These are phyloP conservation scores for Luzula sylvatica DNA, from an alignment of 176 grass and related monocot species.

Conservation along the genomic window DNA sequence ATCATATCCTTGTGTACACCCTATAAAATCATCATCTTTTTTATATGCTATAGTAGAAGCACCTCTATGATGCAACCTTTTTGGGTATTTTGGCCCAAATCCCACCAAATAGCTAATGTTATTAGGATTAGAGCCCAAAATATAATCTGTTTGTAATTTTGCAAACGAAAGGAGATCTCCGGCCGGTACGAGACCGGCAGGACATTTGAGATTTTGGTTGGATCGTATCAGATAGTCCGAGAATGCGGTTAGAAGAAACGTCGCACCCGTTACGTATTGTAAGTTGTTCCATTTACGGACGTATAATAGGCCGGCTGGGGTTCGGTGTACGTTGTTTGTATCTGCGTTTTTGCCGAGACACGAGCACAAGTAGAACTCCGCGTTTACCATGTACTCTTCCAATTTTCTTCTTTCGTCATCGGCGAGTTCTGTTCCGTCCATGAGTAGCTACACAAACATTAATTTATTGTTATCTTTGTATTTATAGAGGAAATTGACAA, in stretches of 20 bases:
- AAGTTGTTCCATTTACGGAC: slow-evolving; percentile 88
- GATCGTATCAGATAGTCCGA: slow-evolving; percentile 39
- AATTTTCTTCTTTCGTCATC: slow-evolving; percentile 25
- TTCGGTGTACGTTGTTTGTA: slow-evolving; percentile 55
- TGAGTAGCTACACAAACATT: slow-evolving; percentile 38
- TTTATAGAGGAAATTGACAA: too few relatives aligned
- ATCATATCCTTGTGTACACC: slow-evolving; percentile 80
- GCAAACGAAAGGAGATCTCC: slow-evolving; percentile 46
- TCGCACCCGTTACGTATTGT: slow-evolving; percentile 64
- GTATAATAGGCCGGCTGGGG: slow-evolving; percentile 64
- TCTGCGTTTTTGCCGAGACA: slow-evolving; percentile 53
- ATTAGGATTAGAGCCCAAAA: slow-evolving; percentile 63
- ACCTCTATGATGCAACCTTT: slow-evolving; percentile 66
- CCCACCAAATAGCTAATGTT: slow-evolving; percentile 62
- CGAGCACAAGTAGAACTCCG: slow-evolving; percentile 69
- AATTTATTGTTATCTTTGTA: too few relatives aligned
- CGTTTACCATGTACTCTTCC: slow-evolving; percentile 45
- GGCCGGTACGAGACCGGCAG: not conserved
- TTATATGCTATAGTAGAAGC: slow-evolving; percentile 51
- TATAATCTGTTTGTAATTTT: slow-evolving; percentile 56
- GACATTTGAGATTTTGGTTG: slow-evolving; percentile 34
- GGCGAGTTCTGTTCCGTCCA: slow-evolving; percentile 38
- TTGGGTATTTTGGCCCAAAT: slow-evolving; percentile 39
- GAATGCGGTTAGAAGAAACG: slow-evolving; percentile 62
- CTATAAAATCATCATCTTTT: slow-evolving; percentile 55